Base-by-base conservation (phyloP, 2,329 filamentous ascomycete genomes). In the Pleomassaria siparia region DNA sequence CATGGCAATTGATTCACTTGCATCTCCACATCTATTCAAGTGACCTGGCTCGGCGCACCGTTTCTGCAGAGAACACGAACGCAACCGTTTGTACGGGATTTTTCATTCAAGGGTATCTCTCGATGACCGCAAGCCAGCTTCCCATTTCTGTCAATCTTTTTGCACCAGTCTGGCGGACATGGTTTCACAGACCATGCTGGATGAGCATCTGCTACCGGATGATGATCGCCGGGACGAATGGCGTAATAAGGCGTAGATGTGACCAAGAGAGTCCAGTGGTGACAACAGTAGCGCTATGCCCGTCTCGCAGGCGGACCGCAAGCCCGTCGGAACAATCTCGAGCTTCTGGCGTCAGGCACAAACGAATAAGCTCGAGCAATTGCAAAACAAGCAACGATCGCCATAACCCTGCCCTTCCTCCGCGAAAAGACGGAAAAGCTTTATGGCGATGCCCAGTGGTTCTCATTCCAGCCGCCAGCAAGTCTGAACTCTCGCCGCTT, bases 251-350 rank as follows among this genome's bases (percentile, higher is more conserved):
- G 45, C 43, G 32, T 41, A 48, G 21, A 5, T 20, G 36, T 42
- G 44, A 39, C 44, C 25, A 40, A 37, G 28, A 43, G 51, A 48
- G 37, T 40, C 24, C 41, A 49, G 32, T 40, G 39, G 28, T 22
- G 30, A 30, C 32, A 24, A 35, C 20, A 28, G 39, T 41, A 47
- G 44, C 46, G 33, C 22, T 36, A 13, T 43, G 28, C 28, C 22
- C 28, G 37, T 41, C 50, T 44, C 48, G 47, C 45, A 51, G 42
- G 43, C 64, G 64, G 64, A 62, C 63, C 63, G 64, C 47, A 39
- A 61, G 55, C 43, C 64, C 63, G 64, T 53, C 62, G 61, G 62
- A 46, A 63, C 54, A 66, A 60, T 60, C 35, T 42, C 18, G 32
- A 35, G 21, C 39, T 24, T 29, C 26, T 28, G 25, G 40, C 32